Percentiles rank a stretch among this genome's conserved stretches.
Evolutionary conservation across 2,329 filamentous ascomycete genomes (phyloP).

Genomic region (Talaromyces amestolkiae): DNA sequence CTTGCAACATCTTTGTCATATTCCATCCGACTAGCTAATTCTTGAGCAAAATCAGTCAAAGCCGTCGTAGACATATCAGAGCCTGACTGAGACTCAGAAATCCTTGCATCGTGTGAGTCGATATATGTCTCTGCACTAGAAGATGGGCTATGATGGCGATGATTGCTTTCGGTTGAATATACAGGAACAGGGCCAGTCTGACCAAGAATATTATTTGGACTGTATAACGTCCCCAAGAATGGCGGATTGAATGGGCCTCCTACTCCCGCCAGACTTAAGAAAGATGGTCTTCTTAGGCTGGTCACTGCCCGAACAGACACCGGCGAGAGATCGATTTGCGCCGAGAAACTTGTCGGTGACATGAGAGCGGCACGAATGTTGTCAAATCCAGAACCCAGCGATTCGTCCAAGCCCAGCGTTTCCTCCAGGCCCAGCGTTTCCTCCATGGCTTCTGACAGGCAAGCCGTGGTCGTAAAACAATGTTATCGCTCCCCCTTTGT

Average conservation of each 20-base stretch:
- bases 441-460: constrained; percentile 9
- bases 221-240: not conserved
- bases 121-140: not conserved
- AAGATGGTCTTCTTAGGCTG: not conserved
- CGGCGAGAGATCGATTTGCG: constrained; percentile 5
- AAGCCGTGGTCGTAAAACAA: not conserved
- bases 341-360: constrained; percentile 10
- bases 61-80: not conserved
- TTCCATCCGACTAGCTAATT: constrained; percentile 17
- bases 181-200: not conserved
- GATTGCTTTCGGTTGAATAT: not conserved
- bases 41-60: not conserved
- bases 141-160: not conserved
- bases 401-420: constrained; percentile 20
- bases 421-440: constrained; percentile 16
- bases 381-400: constrained; percentile 20
- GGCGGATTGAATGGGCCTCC: not conserved
- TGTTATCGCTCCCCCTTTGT: constrained; percentile 3
- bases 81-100: not conserved
- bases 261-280: constrained; percentile 1
- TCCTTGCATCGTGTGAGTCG: not conserved
- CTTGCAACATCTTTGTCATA: constrained; percentile 22
- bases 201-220: not conserved
- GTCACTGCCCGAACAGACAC: constrained; percentile 3
- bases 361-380: constrained; percentile 18